phyloP scores from a whole-genome alignment of 768 basidiomycete genomes.

The Brasilioporus rufonigricans region DNA sequence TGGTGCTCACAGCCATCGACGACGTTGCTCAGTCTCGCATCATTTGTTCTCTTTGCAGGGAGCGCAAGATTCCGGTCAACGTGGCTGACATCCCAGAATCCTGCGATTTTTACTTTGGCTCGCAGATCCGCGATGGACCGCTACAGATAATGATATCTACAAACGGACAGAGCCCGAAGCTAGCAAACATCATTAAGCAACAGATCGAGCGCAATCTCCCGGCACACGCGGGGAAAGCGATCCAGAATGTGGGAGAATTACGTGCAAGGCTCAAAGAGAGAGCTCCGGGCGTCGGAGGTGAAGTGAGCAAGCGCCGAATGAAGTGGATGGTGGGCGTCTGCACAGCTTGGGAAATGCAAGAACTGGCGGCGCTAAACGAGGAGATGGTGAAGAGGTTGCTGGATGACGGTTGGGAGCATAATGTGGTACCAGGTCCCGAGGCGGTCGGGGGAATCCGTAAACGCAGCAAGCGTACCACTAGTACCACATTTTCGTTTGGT shows the following conservation, averaged over 20 bases:
- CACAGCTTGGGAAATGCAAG: conserved; percentile 81
- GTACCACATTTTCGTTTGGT: conserved; percentile 6
- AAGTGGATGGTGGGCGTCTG: conserved; percentile 89
- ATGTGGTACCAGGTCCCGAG: conserved; percentile 43
- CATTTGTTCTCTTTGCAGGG: conserved; percentile 72
- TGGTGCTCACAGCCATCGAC: conserved; percentile 94
- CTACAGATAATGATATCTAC: conserved; percentile 96
- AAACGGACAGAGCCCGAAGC: conserved; percentile 87
- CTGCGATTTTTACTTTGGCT: conserved; percentile 99
- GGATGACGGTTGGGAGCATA: conserved; percentile 84
- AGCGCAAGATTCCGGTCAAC: conserved; percentile 79
- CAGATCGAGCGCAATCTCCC: conserved; percentile 69
- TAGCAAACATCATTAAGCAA: conserved; percentile 80
- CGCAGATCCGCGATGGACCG: conserved; percentile 85
- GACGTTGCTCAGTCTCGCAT: conserved; percentile 66
- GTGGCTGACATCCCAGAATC: conserved; percentile 94
- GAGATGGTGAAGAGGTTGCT: conserved; percentile 61
- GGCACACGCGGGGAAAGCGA: conserved; percentile 68
- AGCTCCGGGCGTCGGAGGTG: conserved; percentile 81
- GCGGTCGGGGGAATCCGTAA: conserved; percentile 37
- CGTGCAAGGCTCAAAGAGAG: conserved; percentile 70
- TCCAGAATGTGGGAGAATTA: conserved; percentile 75
- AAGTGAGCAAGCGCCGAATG: conserved; percentile 78
- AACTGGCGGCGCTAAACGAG: conserved; percentile 71
- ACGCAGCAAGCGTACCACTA: conserved; percentile 2